These are phyloP conservation scores for Mucor circinelloides DNA, from an alignment of 371 early-diverging fungal species.

Conservation along the genomic window DNA sequence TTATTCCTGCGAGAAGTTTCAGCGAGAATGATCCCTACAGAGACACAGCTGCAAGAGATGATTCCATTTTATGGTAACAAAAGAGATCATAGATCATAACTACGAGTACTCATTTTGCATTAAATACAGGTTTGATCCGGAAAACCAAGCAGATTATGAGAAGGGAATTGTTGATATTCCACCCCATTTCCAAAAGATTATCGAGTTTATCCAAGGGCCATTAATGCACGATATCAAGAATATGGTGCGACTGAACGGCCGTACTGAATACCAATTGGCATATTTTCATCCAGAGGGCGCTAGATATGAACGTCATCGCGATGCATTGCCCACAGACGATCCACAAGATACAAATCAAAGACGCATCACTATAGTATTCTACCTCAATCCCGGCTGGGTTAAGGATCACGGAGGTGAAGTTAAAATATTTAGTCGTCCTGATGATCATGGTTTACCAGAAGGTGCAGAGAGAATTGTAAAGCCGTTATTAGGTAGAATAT, in stretches of 20 bases:
- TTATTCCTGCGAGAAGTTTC: constrained; percentile 28
- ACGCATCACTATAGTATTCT: constrained; percentile 64
- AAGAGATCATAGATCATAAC: not conserved
- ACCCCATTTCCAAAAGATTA: constrained; percentile 34
- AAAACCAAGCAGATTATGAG: not conserved
- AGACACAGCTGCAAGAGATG: constrained; percentile 63
- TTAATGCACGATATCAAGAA: constrained; percentile 51
- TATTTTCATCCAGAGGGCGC: constrained; percentile 64
- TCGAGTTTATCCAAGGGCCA: constrained; percentile 38
- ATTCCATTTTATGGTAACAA: constrained; percentile 57
- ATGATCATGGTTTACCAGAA: constrained; percentile 40
- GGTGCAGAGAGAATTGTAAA: constrained; percentile 48
- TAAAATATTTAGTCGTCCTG: constrained; percentile 49
- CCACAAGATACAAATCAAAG: constrained; percentile 57
- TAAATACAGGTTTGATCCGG: constrained; percentile 27
- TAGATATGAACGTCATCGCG: constrained; percentile 64
- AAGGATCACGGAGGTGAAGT: constrained; percentile 60
- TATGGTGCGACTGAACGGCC: constrained; percentile 54
- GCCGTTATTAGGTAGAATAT: constrained; percentile 54
- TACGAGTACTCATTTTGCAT: not conserved
- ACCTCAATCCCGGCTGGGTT: constrained; percentile 58
- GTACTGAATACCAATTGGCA: constrained; percentile 63
- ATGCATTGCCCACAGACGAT: constrained; percentile 65
- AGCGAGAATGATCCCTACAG: constrained; percentile 57
- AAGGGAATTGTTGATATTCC: constrained; percentile 4